Base-by-base conservation (phyloP, 2,329 filamentous ascomycete species). In the Rhynchosporium agropyri region DNA sequence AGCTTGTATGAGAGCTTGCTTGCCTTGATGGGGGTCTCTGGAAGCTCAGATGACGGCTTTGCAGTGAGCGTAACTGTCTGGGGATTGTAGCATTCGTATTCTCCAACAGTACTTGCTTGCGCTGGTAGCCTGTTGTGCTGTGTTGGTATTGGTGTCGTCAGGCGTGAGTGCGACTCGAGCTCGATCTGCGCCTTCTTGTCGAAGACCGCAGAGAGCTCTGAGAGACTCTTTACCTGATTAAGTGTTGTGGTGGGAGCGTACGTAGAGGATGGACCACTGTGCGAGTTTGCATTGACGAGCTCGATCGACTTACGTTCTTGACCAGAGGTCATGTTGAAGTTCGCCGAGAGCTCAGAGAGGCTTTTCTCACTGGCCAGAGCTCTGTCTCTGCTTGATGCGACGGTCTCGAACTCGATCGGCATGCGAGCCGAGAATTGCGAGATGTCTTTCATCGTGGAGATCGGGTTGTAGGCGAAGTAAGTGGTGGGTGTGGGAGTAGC, bases 141-240 rank as follows among this genome's bases (percentile, higher is more conserved):
- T 46, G 54, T 10, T 28, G 15, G 12, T 33, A 40, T 10, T 28
- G 9, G 40, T 29, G 26, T 4, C 6, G 15, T n/a, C 5, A 28
- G 53, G 53, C 53, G 28, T n/a, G 20, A 43, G 53, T 46, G 26
- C 13, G 28, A 28, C 54, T 57, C 54, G 40, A 57, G 40, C 54
- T 57, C 54, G 28, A 57, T 45, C 54, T 9, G 54, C 26, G 29
- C 45, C n/a, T 42, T 29, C 42, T 29, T 5, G 5, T 42, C 28
- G 20, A 42, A 42, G 20, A 26, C 31, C 12, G 40, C 40, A 10
- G 54, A 57, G 54, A 46, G 54, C 54, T 57, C 54, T 57, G 28
- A 46, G 54, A 36, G 40, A 13, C 40, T 57, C 54, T 20, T 31
- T 33, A 13, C 54, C 40, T 54, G 43, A 10, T 26, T 28, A 0